Evolutionary conservation across 1,139 yeast genomes (phyloP).

Genomic region (Diutina rugosa): DNA sequence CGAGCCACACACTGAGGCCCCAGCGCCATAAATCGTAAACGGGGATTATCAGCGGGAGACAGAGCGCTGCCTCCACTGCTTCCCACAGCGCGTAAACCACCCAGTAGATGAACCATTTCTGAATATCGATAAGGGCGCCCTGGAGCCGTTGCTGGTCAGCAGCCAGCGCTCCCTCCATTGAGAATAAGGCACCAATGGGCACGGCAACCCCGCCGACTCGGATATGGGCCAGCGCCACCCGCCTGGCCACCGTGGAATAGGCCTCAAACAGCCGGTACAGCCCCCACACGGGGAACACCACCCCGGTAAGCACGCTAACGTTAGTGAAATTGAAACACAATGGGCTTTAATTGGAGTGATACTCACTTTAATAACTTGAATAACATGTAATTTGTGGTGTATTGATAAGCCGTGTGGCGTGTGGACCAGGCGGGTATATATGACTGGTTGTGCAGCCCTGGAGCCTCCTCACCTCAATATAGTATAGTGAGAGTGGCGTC

Average conservation of each 20-base stretch:
- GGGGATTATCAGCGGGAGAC: constrained; percentile 27
- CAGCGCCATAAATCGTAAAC: constrained; percentile 30
- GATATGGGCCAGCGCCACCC: constrained; percentile 6
- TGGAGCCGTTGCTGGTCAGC: constrained; percentile 5
- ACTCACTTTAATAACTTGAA: constrained; percentile 1
- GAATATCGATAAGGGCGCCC: constrained; percentile 16
- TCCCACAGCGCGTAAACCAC: constrained; percentile 26
- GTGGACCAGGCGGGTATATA: not conserved
- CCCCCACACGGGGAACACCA: constrained; percentile 37
- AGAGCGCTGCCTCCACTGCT: constrained; percentile 18
- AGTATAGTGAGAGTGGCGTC: not conserved
- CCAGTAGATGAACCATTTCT: constrained; percentile 54
- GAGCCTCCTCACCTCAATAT: not conserved
- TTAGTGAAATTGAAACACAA: not conserved
- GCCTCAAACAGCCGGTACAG: constrained; percentile 34
- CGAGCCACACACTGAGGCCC: constrained; percentile 37
- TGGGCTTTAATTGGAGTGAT: not conserved
- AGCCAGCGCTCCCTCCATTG: constrained; percentile 18
- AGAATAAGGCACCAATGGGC: constrained; percentile 8
- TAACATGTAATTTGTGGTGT: not conserved
- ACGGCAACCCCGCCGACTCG: constrained; percentile 8
- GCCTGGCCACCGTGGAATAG: constrained; percentile 6
- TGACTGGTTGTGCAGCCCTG: not conserved
- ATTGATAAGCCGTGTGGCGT: not conserved
- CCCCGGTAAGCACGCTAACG: not conserved